Evolutionary conservation across 73 alveolate species (phyloP), one percentile per base, ranked within the genome.

Genomic region (Stentor coeruleus): DNA sequence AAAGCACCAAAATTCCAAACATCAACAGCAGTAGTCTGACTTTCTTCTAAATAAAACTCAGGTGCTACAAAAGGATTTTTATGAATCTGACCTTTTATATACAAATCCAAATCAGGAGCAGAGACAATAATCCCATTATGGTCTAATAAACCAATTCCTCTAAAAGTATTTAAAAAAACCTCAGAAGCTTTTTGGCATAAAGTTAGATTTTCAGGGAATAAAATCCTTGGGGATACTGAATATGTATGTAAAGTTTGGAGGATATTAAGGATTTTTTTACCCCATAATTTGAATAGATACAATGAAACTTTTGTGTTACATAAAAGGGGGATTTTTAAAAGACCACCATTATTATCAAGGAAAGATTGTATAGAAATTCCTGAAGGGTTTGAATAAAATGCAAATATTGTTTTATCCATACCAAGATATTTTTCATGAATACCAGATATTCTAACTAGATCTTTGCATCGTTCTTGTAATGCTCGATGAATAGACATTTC

Each of bases 21-120:
- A 76, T 93, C 98, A 40, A 88, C 59, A 76, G 87, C 91, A 60
- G 95, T 59, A 41, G 93, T 85, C 57, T 90, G 90, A 84, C 81
- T 83, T 73, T 87, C 85, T 39, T 59, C 79, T 72, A 89, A 83
- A 35, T 89, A 79, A 4, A 88, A 72, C 84, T 93, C 98, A 31
- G 98, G 98, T 35, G 98, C 93, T 39, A 93, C 74, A 88, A 88
- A 93, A 15, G 97, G 92, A 83, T 91, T 87, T 38, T 91, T 87
- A 58, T 81, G 89, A 38, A 75, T 75, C 35, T 86, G 38, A 14
- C 90, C 91, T 4, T 90, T 86, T 59, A 58, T 57, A 80, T 82
- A 82, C 74, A 88, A 84, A 41, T 83, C 77, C 42, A 83, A 89
- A 38, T 86, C 89, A 0, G 92, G 92, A 35, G 88, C 86, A 26